Evolutionary conservation across 495 filamentous ascomycete genomes (phyloP), one percentile per base, ranked within the genome.

Genomic region (Penicillium pulvis): DNA sequence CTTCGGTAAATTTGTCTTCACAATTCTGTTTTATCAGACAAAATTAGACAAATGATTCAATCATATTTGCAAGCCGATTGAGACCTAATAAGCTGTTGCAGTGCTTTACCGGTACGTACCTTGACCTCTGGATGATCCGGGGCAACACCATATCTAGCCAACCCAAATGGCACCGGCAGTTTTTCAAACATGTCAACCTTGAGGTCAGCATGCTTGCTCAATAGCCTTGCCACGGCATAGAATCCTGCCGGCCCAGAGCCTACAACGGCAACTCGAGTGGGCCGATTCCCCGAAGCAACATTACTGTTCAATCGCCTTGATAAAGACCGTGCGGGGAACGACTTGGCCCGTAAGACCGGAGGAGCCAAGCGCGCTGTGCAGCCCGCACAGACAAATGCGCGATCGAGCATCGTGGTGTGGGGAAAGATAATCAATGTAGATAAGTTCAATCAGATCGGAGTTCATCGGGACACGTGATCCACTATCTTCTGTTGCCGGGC

Each of bases 51-150:
- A n/a, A 41, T 16, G 6, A 17, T 41, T 16, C 2, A 17, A 41
- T 41, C 39, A 41, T 41, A 41, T 41, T 41, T 6, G 16, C 39
- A 41, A 41, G 16, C 16, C 39, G n/a, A 17, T 41, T 41, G 39
- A n/a, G 5, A 41, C 14, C 0, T 17, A 41, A n/a, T 1, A 36
- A 36, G 10, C 12, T 36, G 33, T 36, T 36, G 39, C 39, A 6
- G n/a, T 17, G 39, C 6, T n/a, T 41, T 17, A 12, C 39, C 39
- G 3, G 39, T 41, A 16, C 75, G 53, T 80, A 94, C 93, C 85
- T 98, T 98, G 43, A 98, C 94, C 76, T 98, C 93, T 14, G 94
- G 93, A 72, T 98, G 94, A 69, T 98, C 94, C 8, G 94, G 94
- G 11, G 94, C 95, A 50, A 98, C 94, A 14, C 94, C 94, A 68